phyloP scores from a whole-genome alignment of 179 eudicot genomes.

The Beta lomatogona region DNA sequence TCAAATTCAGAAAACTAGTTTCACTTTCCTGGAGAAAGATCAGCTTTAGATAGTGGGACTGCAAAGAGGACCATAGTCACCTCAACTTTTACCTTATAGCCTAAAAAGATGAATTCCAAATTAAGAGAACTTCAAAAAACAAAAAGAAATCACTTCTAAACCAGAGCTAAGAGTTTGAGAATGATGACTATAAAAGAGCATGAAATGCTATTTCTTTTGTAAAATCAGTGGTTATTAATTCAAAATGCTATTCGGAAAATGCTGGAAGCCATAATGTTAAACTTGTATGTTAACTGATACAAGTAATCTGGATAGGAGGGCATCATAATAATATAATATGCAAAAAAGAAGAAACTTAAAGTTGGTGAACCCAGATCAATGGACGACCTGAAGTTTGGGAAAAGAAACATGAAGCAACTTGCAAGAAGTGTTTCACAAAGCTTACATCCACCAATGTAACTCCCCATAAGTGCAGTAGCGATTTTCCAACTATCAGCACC shows the following conservation, averaged over 20 bases:
- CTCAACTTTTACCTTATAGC: background rate
- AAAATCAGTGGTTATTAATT: background rate
- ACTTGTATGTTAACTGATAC: background rate
- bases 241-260: background rate
- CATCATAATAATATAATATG: background rate
- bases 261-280: background rate
- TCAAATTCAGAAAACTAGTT: background rate
- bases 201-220: background rate
- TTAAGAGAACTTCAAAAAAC: background rate
- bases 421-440: background rate
- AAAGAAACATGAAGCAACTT: background rate
- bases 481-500: slow-evolving; percentile 85
- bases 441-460: slow-evolving; percentile 90
- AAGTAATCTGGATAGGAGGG: background rate
- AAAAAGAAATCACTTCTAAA: background rate
- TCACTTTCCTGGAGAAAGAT: background rate
- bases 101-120: background rate
- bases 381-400: background rate
- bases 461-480: slow-evolving; percentile 88
- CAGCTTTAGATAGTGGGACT: background rate
- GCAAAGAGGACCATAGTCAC: background rate
- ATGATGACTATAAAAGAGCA: background rate
- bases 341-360: background rate
- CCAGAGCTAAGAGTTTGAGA: background rate
- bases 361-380: background rate